Evolutionary conservation across 2,329 filamentous ascomycete genomes (phyloP), one percentile per base, ranked within the genome.

Genomic region (Pyricularia pennisetigena): DNA sequence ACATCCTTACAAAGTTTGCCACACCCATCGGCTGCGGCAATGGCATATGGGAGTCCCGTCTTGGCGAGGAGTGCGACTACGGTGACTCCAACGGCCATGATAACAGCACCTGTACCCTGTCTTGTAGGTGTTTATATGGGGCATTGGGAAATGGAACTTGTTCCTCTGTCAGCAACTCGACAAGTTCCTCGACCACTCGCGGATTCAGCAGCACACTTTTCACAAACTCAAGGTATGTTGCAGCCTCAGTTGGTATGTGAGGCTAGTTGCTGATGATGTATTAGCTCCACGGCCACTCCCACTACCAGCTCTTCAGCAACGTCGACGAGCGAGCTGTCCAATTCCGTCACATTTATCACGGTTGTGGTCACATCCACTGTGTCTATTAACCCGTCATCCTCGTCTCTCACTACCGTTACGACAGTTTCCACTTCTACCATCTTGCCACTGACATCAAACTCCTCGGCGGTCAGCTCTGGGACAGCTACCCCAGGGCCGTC

Each of bases 51-150:
- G 74, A 80, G 29, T 29, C 72, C 1, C 66, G 68, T 35, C 71
- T 76, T 62, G 76, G 76, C 14, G 80, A 81, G 70, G 78, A 81
- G 65, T 81, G 80, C 61, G 80, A 81, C 67, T 75, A 78, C 66
- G 78, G 78, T 1, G 59, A 68, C 1, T 49, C 67, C 20, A 80
- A 81, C 66, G 75, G 74, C 0, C 70, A 69, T 0, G 71, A 74
- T 9, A 78, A 73, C 5, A 76, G 77, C 68, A 73, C 73, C 28
- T 81, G 79, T 71, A 78, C 78, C 41, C 70, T 70, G 8, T 78
- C 78, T 20, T 81, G 79, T 71, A 77, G 77, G 70, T 80, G 78
- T 62, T 64, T 76, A 30, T 74, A 71, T 65, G 77, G 76, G 70
- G 64, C 70, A 72, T 10, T 73, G 70, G 68, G 70, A 59, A 35